These are phyloP conservation scores for Benincasa hispida DNA, from an alignment of 306 rosid species.

Conservation along the genomic window DNA sequence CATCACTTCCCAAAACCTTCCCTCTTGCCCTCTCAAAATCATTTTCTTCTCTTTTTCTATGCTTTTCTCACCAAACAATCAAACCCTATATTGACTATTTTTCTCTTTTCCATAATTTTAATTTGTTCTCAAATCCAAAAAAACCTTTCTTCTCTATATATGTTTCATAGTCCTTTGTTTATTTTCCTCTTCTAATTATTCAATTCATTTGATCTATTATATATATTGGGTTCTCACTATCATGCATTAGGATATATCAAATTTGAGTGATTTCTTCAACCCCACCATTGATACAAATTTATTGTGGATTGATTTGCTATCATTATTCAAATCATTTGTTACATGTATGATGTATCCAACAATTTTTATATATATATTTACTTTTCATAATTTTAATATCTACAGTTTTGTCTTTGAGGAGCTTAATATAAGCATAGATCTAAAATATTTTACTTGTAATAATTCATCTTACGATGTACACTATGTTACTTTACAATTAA, in stretches of 20 bases:
- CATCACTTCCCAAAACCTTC: background rate
- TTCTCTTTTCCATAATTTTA: background rate
- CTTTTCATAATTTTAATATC: too few species aligned
- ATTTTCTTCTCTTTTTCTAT: background rate
- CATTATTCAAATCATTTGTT: background rate
- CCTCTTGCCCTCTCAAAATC: background rate
- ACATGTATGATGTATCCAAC: background rate
- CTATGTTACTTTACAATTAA: too few species aligned
- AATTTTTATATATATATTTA: background rate
- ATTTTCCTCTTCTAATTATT: constrained; percentile 19
- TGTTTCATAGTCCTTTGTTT: background rate
- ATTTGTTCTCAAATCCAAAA: constrained; percentile 1
- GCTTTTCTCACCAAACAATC: constrained; percentile 24
- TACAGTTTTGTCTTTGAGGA: too few species aligned
- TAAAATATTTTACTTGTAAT: too few species aligned
- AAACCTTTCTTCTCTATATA: background rate
- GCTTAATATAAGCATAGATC: too few species aligned
- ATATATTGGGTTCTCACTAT: constrained; percentile 11
- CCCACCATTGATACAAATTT: constrained; percentile 23
- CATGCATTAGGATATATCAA: constrained; percentile 23
- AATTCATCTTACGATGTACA: too few species aligned
- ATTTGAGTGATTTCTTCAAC: constrained; percentile 6
- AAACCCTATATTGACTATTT: constrained; percentile 17
- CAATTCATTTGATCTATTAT: background rate
- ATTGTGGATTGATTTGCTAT: background rate